Base-by-base conservation (phyloP, 768 basidiomycete species). In the Psilocybe sp. region DNA sequence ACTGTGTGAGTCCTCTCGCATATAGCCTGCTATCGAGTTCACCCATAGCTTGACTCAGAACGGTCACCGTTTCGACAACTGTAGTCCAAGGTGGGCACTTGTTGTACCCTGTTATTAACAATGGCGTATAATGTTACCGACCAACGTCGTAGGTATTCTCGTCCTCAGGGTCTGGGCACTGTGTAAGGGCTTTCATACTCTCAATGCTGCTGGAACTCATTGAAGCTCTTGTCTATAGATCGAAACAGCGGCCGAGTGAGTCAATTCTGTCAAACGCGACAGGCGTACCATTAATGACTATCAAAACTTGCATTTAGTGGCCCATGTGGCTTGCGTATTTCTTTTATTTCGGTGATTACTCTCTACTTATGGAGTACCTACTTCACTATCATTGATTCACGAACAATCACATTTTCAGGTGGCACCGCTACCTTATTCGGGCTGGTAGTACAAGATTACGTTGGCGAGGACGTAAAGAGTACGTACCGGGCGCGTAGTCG, bases 101-200 rank as follows among this genome's bases (percentile, higher is more conserved):
- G 18, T 3, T 28, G 23, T 7, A 28, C 7, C 32, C 18, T 44
- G 10, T 14, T 38, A 12, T 12, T 33, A 31, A 20, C 34, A 15
- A 11, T 19, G 28, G 18, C 40, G 19, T n/a, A 34, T 15, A 7
- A 11, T 46, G 31, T n/a, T 18, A 15, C 32, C 37, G 9, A 8
- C 36, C 46, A 14, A 14, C 34, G 11, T 15, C 42, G 9, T 39
- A 63, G 64, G 59, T 4, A 65, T 65, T 31, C 57, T 65, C 12
- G 46, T 65, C 1, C 41, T 65, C 14, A 50, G 60, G 23, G 60
- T 65, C 11, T 65, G 61, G 62, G 64, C 62, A 10, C 49, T 65
- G n/a, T 57, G 62, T 66, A 36, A 35, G 61, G 56, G 13, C n/a
- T 36, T 13, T 12, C 28, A n/a, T 50, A 1, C 10, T 44, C 13